Conservation (phyloP, 768 basidiomycete genomes). For the Trametes villosa region DNA sequence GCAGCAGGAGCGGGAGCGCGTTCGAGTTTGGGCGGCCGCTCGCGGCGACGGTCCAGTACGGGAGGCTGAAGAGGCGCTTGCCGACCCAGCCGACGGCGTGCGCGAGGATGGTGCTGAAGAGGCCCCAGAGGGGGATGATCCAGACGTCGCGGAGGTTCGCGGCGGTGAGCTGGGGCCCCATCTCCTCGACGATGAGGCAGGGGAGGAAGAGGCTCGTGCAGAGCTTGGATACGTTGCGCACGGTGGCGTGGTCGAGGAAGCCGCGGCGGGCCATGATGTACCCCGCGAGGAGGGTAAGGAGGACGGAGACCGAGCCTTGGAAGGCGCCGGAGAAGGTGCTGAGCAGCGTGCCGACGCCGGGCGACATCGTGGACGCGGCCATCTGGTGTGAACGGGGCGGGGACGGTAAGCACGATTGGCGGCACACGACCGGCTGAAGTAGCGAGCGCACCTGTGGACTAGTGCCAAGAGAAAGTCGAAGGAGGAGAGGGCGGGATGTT, state of each 20-base stretch:
- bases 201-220: slow-evolving; percentile 36
- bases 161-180: slow-evolving; percentile 36
- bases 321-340: slow-evolving; percentile 33
- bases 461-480: too few relatives aligned
- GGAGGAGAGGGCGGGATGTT: too few relatives aligned
- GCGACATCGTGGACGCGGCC: slow-evolving; percentile 11
- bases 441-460: too few relatives aligned
- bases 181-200: slow-evolving; percentile 35
- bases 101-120: slow-evolving; percentile 30
- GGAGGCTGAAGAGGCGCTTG: slow-evolving; percentile 25
- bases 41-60: slow-evolving; percentile 36
- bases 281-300: slow-evolving; percentile 35
- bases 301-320: slow-evolving; percentile 35
- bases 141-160: slow-evolving; percentile 26
- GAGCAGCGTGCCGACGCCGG: slow-evolving; percentile 14
- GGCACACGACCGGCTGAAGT: too few relatives aligned
- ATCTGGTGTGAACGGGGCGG: not conserved
- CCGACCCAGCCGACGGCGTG: slow-evolving; percentile 34
- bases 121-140: slow-evolving; percentile 36
- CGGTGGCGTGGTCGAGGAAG: slow-evolving; percentile 28
- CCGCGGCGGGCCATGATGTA: slow-evolving; percentile 28
- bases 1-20: slow-evolving; percentile 35
- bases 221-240: slow-evolving; percentile 30
- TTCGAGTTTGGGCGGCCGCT: slow-evolving; percentile 35
- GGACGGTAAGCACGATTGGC: too few relatives aligned